Conservation (phyloP, 2,329 filamentous ascomycete genomes). For the Fusarium buxicola region DNA sequence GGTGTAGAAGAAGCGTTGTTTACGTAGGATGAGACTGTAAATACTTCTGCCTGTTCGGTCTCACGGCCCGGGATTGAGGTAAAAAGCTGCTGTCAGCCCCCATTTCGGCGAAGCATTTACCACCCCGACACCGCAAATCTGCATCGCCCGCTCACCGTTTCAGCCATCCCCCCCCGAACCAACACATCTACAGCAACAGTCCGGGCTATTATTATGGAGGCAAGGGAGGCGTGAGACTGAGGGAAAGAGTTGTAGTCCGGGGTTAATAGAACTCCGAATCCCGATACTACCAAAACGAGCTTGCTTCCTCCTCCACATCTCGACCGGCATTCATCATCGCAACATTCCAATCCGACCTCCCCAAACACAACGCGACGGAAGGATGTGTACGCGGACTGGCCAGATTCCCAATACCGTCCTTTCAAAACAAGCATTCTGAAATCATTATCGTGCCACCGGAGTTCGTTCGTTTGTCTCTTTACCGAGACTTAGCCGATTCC, state of each 20-base stretch:
- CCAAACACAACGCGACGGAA: background rate
- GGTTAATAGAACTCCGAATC: slow-evolving; percentile 21
- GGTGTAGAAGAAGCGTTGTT: no score
- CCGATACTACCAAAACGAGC: slow-evolving; percentile 9
- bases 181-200: no score
- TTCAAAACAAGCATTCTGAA: slow-evolving; percentile 15
- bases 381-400: slow-evolving; percentile 5
- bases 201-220: no score
- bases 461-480: slow-evolving; percentile 22
- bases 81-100: slow-evolving; percentile 2
- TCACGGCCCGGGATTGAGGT: background rate
- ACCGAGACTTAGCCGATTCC: slow-evolving; percentile 1
- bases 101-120: background rate
- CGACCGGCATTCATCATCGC: slow-evolving; percentile 21
- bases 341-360: slow-evolving; percentile 9
- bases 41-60: slow-evolving; percentile 1
- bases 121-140: background rate
- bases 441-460: slow-evolving; percentile 31
- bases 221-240: no score
- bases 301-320: background rate
- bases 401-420: slow-evolving; percentile 22
- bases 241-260: no score
- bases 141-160: no score
- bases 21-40: background rate
- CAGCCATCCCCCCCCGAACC: no score